Evolutionary conservation across 176 grass and related monocot genomes (phyloP).

Genomic region (Eremochloa ophiuroides): DNA sequence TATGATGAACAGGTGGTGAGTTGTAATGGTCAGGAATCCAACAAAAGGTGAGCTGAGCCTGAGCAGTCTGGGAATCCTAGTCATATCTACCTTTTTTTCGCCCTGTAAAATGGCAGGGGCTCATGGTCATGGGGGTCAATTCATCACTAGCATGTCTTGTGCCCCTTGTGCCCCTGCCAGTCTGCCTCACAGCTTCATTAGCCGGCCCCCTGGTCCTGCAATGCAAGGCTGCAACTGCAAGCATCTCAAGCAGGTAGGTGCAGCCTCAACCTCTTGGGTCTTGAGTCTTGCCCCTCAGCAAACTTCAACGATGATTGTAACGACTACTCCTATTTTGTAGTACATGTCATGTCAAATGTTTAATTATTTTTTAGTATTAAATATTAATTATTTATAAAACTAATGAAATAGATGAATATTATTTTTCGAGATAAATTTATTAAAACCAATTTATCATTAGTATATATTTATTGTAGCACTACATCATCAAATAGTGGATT

Average conservation of each 20-base stretch:
- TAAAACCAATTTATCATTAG: no score
- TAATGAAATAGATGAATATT: no score
- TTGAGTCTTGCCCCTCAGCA: neutral
- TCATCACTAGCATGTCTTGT: slow-evolving; percentile 11
- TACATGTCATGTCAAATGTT: no score
- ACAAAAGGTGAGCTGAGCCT: neutral
- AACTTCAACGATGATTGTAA: no score
- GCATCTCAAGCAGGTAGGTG: neutral
- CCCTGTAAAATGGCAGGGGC: neutral
- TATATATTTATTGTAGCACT: no score
- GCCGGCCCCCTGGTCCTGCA: neutral
- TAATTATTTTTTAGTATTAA: no score
- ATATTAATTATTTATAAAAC: no score
- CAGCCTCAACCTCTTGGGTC: neutral
- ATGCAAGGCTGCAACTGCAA: slow-evolving; percentile 3
- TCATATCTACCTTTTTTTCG: slow-evolving; percentile 18
- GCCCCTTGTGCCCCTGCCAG: neutral
- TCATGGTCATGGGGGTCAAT: neutral
- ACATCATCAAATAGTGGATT: no score
- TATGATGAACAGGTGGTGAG: neutral
- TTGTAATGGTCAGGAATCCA: slow-evolving; percentile 2
- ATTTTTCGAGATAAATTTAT: no score
- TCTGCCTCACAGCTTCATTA: neutral
- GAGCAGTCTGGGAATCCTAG: slow-evolving; percentile 21
- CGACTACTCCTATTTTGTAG: no score